phyloP scores from a whole-genome alignment of 2,329 filamentous ascomycete genomes.

The Tolypocladium tropicale region DNA sequence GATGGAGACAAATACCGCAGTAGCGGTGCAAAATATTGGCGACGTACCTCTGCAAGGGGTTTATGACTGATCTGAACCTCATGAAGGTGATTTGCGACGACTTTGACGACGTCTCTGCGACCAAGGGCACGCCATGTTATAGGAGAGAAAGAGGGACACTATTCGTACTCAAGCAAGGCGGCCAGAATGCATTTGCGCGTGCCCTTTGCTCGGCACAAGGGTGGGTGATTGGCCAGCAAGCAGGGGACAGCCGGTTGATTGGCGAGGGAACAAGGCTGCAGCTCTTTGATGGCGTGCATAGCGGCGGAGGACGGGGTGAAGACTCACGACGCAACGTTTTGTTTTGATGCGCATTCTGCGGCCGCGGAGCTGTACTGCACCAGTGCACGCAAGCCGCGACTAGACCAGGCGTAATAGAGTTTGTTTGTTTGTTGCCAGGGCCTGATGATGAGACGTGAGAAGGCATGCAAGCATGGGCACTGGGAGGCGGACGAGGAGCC shows the following conservation, averaged over 20 bases:
- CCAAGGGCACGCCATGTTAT: neutral
- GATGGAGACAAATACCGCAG: conserved; percentile 38
- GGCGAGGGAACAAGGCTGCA: neutral
- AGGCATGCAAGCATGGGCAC: too few species aligned
- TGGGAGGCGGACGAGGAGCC: too few species aligned
- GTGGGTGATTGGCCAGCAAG: neutral
- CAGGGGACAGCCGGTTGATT: neutral
- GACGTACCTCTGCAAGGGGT: conserved; percentile 1
- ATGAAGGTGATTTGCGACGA: conserved; percentile 14
- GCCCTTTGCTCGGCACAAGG: neutral
- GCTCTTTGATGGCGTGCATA: neutral
- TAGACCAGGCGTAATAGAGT: neutral
- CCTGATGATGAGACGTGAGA: too few species aligned
- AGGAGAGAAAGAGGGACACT: neutral
- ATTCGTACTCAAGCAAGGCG: conserved; percentile 5
- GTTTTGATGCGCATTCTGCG: neutral
- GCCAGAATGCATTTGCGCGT: neutral
- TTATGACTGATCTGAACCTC: conserved; percentile 28
- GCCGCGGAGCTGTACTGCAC: neutral
- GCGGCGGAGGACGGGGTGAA: conserved; percentile 1
- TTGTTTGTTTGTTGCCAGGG: neutral
- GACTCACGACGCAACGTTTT: neutral
- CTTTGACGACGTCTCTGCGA: neutral
- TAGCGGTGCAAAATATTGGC: conserved; percentile 25
- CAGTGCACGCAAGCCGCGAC: neutral